Base-by-base conservation (phyloP, 768 basidiomycete species). In the Naganishia vaughanmartiniae region DNA sequence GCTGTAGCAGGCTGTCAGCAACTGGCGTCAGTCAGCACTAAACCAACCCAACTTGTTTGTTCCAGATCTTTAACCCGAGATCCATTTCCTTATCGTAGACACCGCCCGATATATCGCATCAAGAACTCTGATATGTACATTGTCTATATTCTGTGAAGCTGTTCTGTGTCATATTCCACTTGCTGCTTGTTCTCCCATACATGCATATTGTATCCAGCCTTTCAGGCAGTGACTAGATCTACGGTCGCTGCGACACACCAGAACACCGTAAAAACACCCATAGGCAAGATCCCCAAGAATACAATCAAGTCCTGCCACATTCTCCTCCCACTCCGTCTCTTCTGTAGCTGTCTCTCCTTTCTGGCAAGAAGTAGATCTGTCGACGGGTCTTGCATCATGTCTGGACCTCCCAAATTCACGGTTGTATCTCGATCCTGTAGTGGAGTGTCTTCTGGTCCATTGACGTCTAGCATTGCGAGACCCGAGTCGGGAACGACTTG, bases 281-380 rank as follows among this genome's bases (percentile, higher is more conserved):
- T 82, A 0, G 88, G 88, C 24, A 89, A 75, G 21, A 91, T 83
- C 14, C 90, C 81, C n/a, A 87, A 72, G 87, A 91, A 93, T 28
- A 90, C 88, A 19, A 88, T 87, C n/a, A 90, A 76, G 79, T 94
- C 91, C 90, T 92, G 93, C 19, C 89, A 79, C 46, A 95, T 82
- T 34, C 93, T 85, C 74, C 87, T 87, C 46, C 87, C 86, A 54
- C 88, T 84, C 74, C 92, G 86, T 55, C 85, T 84, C 67, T 86
- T 86, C 81, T 96, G 93, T 70, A 97, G 82, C 51, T 88, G 87
- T 55, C 87, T 84, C 81, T 97, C 93, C 83, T 97, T 97, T 72
- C 90, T 85, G 75, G 90, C 87, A 36, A 97, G 82, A 26, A 97
- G 86, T 0, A 76, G 65, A 73, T 84, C 84, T 31, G 72, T 73